phyloP scores from a whole-genome alignment of 768 basidiomycete species.

The Krasilnikovozyma curviuscula region DNA sequence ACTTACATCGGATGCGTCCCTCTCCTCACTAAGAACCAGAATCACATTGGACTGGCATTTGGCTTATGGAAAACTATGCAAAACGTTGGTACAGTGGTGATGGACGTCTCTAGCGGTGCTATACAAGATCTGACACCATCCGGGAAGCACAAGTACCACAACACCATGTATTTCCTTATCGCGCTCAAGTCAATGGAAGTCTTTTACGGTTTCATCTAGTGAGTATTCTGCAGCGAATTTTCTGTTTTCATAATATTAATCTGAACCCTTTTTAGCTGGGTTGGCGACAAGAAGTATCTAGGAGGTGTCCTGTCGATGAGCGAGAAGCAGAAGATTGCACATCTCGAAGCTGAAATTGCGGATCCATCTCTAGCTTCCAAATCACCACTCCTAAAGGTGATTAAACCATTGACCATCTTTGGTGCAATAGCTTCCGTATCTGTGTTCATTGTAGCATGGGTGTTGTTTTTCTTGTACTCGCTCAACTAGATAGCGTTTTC shows the following conservation, averaged over 20 bases:
- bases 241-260: background rate
- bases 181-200: conserved; percentile 4
- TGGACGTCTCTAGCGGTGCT: conserved; percentile 4
- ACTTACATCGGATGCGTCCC: conserved; percentile 23
- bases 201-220: background rate
- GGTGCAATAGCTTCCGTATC: no score
- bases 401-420: no score
- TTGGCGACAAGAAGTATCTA: background rate
- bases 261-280: background rate
- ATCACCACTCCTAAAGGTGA: no score
- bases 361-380: no score
- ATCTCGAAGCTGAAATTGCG: no score
- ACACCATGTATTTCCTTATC: conserved; percentile 2
- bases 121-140: conserved; percentile 5
- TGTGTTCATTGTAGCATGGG: no score
- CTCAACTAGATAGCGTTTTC: no score
- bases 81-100: no score
- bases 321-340: background rate
- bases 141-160: conserved; percentile 1
- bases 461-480: no score
- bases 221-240: background rate
- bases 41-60: no score
- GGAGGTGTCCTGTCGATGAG: background rate
- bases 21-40: no score
- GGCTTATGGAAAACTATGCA: no score